phyloP scores from a whole-genome alignment of 106 monocot species.

The Chionographis japonica region DNA sequence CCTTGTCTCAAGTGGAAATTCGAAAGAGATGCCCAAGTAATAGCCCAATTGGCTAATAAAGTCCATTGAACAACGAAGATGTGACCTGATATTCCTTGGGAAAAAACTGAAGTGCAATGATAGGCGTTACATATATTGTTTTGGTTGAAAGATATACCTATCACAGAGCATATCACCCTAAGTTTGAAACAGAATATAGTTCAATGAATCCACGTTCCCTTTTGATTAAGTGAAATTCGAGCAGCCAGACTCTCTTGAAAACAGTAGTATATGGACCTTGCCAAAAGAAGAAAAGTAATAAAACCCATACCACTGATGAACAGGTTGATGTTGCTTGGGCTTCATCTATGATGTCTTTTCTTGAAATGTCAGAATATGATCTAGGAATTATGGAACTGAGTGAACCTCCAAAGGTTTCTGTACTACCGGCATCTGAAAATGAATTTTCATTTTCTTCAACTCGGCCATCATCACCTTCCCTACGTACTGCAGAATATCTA shows the following conservation, averaged over 20 bases:
- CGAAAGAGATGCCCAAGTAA: not conserved
- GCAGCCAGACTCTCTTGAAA: not conserved
- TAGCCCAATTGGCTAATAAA: not conserved
- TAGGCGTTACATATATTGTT: no score
- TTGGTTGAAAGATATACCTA: no score
- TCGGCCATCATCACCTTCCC: conserved; percentile 41
- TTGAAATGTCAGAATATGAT: conserved; percentile 22
- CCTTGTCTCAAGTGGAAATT: no score
- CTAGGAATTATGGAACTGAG: conserved; percentile 9
- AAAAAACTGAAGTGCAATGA: not conserved
- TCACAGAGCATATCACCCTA: no score
- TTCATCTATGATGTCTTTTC: conserved; percentile 26
- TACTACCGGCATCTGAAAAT: conserved; percentile 17
- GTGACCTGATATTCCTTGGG: not conserved
- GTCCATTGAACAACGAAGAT: not conserved
- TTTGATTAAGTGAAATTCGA: not conserved
- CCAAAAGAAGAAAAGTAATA: not conserved
- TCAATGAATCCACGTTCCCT: no score
- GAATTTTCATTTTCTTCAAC: conserved; percentile 16
- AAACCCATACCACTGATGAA: conserved; percentile 33
- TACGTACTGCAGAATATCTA: conserved; percentile 81
- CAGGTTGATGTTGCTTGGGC: conserved; percentile 26
- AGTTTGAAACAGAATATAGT: no score
- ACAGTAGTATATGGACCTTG: not conserved
- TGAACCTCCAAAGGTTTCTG: conserved; percentile 27